phyloP scores from a whole-genome alignment of 129 eudicot genomes.

The Escallonia herrerae region DNA sequence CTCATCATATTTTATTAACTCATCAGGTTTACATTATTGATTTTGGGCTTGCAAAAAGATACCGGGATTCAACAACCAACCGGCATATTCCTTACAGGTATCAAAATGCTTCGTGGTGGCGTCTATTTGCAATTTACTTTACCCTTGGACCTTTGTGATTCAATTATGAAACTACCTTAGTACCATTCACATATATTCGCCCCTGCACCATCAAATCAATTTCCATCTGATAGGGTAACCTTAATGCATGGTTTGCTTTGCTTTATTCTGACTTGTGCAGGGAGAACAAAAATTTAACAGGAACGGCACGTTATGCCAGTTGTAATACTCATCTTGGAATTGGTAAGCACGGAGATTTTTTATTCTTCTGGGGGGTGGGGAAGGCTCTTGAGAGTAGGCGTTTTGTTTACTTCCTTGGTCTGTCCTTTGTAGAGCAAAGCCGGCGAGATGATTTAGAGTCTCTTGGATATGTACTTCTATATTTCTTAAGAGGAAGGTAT shows the following conservation, averaged over 20 bases:
- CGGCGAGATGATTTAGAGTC: slow-evolving; percentile 97
- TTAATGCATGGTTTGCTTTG: neutral
- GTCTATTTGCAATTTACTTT: too few species aligned
- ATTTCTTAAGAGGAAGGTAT: slow-evolving; percentile 86
- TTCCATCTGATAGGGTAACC: too few species aligned
- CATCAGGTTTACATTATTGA: slow-evolving; percentile 85
- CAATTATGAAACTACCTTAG: too few species aligned
- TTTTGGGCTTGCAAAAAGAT: slow-evolving; percentile 97
- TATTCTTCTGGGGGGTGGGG: neutral
- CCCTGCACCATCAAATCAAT: too few species aligned
- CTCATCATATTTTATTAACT: slow-evolving; percentile 4
- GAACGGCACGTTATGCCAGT: slow-evolving; percentile 99
- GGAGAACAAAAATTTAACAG: slow-evolving; percentile 92
- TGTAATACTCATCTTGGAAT: slow-evolving; percentile 95
- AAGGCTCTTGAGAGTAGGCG: too few species aligned
- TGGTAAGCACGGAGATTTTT: slow-evolving; percentile 34
- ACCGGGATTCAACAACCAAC: slow-evolving; percentile 58
- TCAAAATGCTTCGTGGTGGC: neutral
- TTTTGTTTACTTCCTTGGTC: neutral
- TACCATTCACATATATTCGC: too few species aligned
- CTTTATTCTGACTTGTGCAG: slow-evolving; percentile 25
- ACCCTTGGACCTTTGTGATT: too few species aligned
- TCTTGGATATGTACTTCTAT: slow-evolving; percentile 88
- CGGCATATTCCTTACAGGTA: slow-evolving; percentile 96
- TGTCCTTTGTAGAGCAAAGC: slow-evolving; percentile 70